Base-by-base conservation (phyloP, 192 early-diverging fungal genomes). In the Entomortierella beljakovae region DNA sequence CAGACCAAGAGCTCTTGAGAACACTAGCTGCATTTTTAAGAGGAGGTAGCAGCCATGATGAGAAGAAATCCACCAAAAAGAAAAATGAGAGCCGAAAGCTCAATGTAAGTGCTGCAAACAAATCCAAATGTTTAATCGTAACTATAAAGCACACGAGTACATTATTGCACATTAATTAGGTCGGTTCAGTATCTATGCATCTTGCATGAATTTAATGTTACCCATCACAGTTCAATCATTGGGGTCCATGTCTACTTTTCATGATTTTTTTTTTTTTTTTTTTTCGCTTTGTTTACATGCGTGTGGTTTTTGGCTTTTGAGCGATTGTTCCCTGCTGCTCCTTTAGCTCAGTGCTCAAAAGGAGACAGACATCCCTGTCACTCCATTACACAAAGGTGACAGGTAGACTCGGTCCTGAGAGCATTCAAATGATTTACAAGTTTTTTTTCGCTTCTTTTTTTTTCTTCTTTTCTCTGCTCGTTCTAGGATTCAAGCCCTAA, bases 1-100 rank as follows among this genome's bases (percentile, higher is more conserved):
- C 50, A 23, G 68, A 70, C 40, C 68, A 61, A 7, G 38, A 61
- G 20, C 37, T 70, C 3, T 18, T 70, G 20, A 62, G 50, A 50
- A 55, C 57, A 15, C 40, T 70, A 29, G 50, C 59, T 15, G 34
- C 59, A 4, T 70, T 62, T 26, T 51, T 61, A 9, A 53, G 34
- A 32, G 68, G 51, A 18, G 33, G 61, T 20, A 22, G 18, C 18
- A 53, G 25, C 33, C 8, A 15, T 11, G 33, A 64, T 18, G 50
- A 10, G n/a, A n/a, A n/a, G n/a, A n/a, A n/a, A n/a, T n/a, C n/a
- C n/a, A n/a, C n/a, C n/a, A n/a, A n/a, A n/a, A n/a, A n/a, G 26
- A 10, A 22, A 3, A 40, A 42, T 22, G 38, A 42, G 3, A 10
- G n/a, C 22, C 4, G 16, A 25, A 7, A 58, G 3, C 33, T 2